A percentile compares a stretch with the other conserved stretches of the same genome.
These are phyloP conservation scores for Penicillium crystallinum DNA, from an alignment of 495 filamentous ascomycete genomes.

Conservation along the genomic window DNA sequence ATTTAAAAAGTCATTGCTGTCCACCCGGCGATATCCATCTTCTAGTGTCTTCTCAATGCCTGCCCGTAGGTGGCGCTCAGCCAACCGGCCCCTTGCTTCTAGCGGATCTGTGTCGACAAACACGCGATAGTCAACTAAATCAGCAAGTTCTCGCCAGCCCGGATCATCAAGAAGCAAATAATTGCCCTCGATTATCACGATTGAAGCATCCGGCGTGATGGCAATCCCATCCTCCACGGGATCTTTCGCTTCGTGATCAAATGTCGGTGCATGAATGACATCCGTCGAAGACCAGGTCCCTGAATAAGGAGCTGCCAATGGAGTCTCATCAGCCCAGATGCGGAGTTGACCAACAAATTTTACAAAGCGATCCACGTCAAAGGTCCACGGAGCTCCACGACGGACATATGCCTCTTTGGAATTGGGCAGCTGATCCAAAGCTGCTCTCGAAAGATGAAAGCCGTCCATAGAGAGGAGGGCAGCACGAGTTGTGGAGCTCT, in stretches of 20 bases:
- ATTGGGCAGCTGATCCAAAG: constrained; percentile 34
- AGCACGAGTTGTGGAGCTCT: constrained; percentile 8
- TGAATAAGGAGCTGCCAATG: constrained; percentile 6
- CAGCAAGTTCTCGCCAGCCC: constrained; percentile 23
- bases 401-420: constrained; percentile 32
- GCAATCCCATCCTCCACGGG: constrained; percentile 32
- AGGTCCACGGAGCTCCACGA: constrained; percentile 41
- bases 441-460: constrained; percentile 34
- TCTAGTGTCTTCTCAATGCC: constrained; percentile 39
- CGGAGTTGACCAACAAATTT: constrained; percentile 20
- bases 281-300: constrained; percentile 3
- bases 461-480: constrained; percentile 39
- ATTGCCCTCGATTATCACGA: constrained; percentile 40
- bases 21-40: constrained; percentile 34
- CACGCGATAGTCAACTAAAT: constrained; percentile 26
- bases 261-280: constrained; percentile 28
- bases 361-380: constrained; percentile 31
- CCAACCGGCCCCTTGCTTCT: constrained; percentile 31
- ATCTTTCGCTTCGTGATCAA: constrained; percentile 38
- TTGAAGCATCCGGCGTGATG: constrained; percentile 26
- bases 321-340: constrained; percentile 20
- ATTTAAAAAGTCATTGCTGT: constrained; percentile 41
- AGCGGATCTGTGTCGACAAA: constrained; percentile 35
- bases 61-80: constrained; percentile 31
- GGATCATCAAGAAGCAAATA: constrained; percentile 32